Conservation (phyloP, 345 rosid species). For the Arabidopsis suecica region DNA sequence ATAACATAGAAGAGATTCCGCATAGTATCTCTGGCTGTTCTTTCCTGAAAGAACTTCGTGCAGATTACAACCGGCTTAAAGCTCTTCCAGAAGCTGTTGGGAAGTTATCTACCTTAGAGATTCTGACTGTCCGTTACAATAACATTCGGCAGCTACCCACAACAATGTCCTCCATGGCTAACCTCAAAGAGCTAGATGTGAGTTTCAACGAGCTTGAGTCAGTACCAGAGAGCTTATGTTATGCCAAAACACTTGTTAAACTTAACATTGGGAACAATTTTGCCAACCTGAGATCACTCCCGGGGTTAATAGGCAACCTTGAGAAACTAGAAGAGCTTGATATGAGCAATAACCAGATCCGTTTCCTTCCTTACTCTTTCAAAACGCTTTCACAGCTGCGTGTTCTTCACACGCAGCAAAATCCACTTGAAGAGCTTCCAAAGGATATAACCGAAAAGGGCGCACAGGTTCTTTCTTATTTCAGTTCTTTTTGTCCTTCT, state of each 20-base stretch:
- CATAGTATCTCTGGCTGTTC: conserved; percentile 76
- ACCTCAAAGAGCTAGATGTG: conserved; percentile 83
- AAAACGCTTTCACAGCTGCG: conserved; percentile 71
- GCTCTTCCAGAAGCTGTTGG: conserved; percentile 99
- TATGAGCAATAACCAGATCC: conserved; percentile 97
- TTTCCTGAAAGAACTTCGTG: conserved; percentile 73
- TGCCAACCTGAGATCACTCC: conserved; percentile 79
- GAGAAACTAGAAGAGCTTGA: conserved; percentile 92
- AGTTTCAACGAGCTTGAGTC: conserved; percentile 98
- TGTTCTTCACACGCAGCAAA: conserved; percentile 69
- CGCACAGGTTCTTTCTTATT: conserved; percentile 70
- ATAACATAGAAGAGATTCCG: conserved; percentile 87
- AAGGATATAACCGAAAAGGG: conserved; percentile 74
- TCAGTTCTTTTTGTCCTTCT: neutral
- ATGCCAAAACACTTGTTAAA: conserved; percentile 84
- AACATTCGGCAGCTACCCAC: conserved; percentile 89
- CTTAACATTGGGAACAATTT: conserved; percentile 92
- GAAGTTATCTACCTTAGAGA: conserved; percentile 76
- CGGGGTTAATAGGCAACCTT: conserved; percentile 92
- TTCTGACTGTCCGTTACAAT: conserved; percentile 81
- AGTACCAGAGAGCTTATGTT: conserved; percentile 93
- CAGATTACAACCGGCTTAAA: conserved; percentile 89
- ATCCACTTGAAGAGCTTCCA: conserved; percentile 93
- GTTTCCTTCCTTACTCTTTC: conserved; percentile 84
- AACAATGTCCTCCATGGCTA: conserved; percentile 80